Evolutionary conservation across 768 basidiomycete genomes (phyloP), one percentile per base, ranked within the genome.

Genomic region (Mycena floridula): DNA sequence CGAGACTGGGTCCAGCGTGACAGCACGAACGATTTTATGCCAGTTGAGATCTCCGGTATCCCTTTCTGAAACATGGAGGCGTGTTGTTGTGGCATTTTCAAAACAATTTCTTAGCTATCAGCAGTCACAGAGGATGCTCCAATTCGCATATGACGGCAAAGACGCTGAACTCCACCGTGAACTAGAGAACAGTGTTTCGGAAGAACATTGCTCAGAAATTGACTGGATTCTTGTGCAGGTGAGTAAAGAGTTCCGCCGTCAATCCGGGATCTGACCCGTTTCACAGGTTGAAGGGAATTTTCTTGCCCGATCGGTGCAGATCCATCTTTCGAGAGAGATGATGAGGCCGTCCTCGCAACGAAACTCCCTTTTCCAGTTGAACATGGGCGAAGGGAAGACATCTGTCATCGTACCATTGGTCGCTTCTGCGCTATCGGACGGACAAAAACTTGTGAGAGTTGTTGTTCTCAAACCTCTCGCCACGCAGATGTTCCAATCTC

Each of bases 351-450:
- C 40, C 1, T 62, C 56, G 0, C 44, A 50, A 2, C 15, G 49
- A 6, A 78, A 70, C 36, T 67, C 68, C 0, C 53, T 64, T 8
- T 58, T 72, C 23, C 76, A 78, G 32, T 66, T 78, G 13, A 75
- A 79, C 40, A 79, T 78, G 76, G 76, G 76, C 1, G 76, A 79
- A 43, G 77, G 76, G 1, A 77, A 79, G 46, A 67, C 72, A 9
- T 62, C 65, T 4, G 73, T 74, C 5, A 79, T 78, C 15, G 62
- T 78, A 2, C 76, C 77, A 0, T 57, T 76, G 25, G 55, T 65
- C 2, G 57, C 62, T 0, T 52, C 63, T 4, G 51, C 52, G 4
- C 61, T 79, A 8, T 69, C 76, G 0, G 59, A 78, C 47, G 65
- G 73, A 1, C 8, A 60, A 3, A 65, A 58, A 25, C 56, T 79